Evolutionary conservation across 2,329 filamentous ascomycete genomes (phyloP).

Genomic region (Aspergillus ochraceoroseus): DNA sequence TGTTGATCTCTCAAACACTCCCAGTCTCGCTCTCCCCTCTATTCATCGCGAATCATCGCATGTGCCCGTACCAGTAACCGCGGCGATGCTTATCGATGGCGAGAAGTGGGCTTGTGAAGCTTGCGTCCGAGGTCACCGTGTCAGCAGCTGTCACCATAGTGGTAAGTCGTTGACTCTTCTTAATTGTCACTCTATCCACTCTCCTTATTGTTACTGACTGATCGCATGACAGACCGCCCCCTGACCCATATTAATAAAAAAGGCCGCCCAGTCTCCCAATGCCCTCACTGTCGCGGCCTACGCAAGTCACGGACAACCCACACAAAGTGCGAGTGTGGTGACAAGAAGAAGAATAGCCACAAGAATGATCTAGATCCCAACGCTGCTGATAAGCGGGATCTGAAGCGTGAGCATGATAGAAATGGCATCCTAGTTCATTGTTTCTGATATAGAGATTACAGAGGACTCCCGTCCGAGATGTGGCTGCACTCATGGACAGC

Average conservation of each 20-base stretch:
- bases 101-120: conserved; percentile 98
- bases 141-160: conserved; percentile 95
- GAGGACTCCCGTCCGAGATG: conserved; percentile 38
- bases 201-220: too few species aligned
- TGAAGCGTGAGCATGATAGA: conserved; percentile 37
- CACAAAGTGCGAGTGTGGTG: conserved; percentile 93
- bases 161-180: conserved; percentile 66
- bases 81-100: conserved; percentile 76
- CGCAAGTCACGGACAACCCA: conserved; percentile 94
- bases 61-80: conserved; percentile 37
- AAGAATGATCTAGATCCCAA: conserved; percentile 37
- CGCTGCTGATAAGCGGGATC: conserved; percentile 35
- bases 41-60: conserved; percentile 38
- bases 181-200: too few species aligned
- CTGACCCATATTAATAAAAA: conserved; percentile 96
- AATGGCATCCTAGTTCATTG: conserved; percentile 24
- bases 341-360: conserved; percentile 67
- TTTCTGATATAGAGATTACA: conserved; percentile 35
- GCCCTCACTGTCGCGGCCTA: conserved; percentile 89
- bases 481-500: conserved; percentile 55
- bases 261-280: conserved; percentile 95
- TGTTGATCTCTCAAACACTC: conserved; percentile 9
- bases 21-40: conserved; percentile 16
- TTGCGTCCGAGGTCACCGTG: conserved; percentile 95
- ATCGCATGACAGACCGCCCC: conserved; percentile 67